phyloP scores from a whole-genome alignment of 441 rosid species.

The Eutrema salsugineum region DNA sequence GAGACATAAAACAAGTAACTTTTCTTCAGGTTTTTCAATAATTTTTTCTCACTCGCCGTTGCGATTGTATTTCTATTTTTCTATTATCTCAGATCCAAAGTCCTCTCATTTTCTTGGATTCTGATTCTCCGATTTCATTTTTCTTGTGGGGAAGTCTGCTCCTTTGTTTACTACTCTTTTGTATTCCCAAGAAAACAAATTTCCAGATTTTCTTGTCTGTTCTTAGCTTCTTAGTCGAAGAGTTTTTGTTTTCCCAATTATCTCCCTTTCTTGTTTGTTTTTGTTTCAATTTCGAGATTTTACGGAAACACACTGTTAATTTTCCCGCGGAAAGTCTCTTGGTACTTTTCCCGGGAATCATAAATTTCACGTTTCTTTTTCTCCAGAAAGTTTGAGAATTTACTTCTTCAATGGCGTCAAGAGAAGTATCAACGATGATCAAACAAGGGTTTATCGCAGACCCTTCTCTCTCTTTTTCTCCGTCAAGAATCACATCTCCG shows the following conservation, averaged over 20 bases:
- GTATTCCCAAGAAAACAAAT: slow-evolving; percentile 36
- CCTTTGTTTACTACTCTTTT: slow-evolving; percentile 4
- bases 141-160: background rate
- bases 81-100: slow-evolving; percentile 43
- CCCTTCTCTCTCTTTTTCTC: slow-evolving; percentile 63
- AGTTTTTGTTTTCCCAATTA: background rate
- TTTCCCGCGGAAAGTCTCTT: slow-evolving; percentile 27
- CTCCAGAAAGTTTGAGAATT: slow-evolving; percentile 13
- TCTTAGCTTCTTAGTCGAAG: slow-evolving; percentile 5
- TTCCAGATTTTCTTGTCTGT: slow-evolving; percentile 3
- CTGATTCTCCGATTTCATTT: slow-evolving; percentile 21
- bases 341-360: background rate
- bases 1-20: slow-evolving; percentile 14
- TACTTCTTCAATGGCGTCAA: slow-evolving; percentile 53
- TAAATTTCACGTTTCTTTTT: background rate
- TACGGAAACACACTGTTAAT: background rate
- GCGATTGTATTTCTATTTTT: background rate
- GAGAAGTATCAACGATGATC: slow-evolving; percentile 87
- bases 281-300: background rate
- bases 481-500: slow-evolving; percentile 42
- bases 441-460: slow-evolving; percentile 89
- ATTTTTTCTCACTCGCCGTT: slow-evolving; percentile 1
- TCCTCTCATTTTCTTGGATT: slow-evolving; percentile 39
- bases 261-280: slow-evolving; percentile 5
- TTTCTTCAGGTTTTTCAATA: background rate